These are phyloP conservation scores for Lipomyces yamanashiensis DNA, from an alignment of 805 yeast species.

Conservation along the genomic window DNA sequence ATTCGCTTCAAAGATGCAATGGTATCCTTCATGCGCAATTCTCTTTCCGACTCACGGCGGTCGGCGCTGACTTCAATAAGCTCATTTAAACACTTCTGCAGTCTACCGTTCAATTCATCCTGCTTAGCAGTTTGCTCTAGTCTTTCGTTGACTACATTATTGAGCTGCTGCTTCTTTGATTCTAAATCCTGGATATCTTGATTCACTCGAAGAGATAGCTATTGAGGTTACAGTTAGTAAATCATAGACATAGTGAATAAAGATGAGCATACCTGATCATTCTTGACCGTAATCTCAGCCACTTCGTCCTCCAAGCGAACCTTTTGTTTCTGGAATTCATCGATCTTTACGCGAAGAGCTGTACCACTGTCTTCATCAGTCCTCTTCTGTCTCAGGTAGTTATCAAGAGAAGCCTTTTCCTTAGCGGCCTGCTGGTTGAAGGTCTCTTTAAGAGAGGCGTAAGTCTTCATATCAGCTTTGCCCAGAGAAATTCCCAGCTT, in stretches of 20 bases:
- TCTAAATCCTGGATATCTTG: conserved; percentile 38
- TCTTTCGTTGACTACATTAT: conserved; percentile 33
- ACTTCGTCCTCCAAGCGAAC: conserved; percentile 43
- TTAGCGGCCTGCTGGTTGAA: conserved; percentile 46
- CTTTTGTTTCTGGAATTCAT: conserved; percentile 28
- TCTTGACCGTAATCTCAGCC: conserved; percentile 47
- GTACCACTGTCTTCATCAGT: conserved; percentile 39
- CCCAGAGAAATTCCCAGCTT: conserved; percentile 50
- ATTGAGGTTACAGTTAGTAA: neutral
- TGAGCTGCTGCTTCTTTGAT: conserved; percentile 36
- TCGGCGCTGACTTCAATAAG: conserved; percentile 76
- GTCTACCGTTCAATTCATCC: conserved; percentile 62
- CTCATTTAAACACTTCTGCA: conserved; percentile 62
- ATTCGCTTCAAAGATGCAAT: conserved; percentile 68
- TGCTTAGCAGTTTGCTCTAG: conserved; percentile 49
- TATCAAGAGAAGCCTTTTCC: conserved; percentile 38
- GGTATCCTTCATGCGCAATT: conserved; percentile 72
- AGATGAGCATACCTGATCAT: conserved; percentile 43
- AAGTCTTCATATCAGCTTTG: conserved; percentile 59
- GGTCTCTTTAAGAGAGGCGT: conserved; percentile 60
- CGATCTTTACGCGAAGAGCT: conserved; percentile 31
- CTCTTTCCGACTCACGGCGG: conserved; percentile 75
- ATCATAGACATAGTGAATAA: neutral
- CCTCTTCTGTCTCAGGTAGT: conserved; percentile 37
- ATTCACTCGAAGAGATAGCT: conserved; percentile 36